These are phyloP conservation scores for Castanea mollissima DNA, from an alignment of 306 rosid species.

Conservation along the genomic window DNA sequence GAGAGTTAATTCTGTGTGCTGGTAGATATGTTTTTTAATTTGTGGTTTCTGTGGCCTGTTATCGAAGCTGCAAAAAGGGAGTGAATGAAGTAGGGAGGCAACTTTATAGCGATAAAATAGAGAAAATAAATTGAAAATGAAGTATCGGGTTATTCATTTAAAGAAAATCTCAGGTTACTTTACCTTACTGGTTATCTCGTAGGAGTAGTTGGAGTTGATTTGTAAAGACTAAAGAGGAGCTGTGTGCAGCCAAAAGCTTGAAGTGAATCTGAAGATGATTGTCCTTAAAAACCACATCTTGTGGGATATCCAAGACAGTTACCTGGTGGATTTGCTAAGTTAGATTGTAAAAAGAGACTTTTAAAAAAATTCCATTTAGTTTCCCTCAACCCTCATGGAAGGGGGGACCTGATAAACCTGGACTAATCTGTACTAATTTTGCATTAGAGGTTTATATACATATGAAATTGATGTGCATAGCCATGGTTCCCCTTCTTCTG, in stretches of 20 bases:
- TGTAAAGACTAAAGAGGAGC: conserved; percentile 1
- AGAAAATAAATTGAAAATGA: background rate
- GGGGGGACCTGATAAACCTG: background rate
- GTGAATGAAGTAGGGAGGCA: background rate
- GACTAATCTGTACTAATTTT: background rate
- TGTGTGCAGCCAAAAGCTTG: background rate
- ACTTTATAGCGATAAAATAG: background rate
- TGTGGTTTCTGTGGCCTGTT: conserved; percentile 8
- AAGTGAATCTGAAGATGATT: conserved; percentile 7
- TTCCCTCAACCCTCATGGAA: background rate
- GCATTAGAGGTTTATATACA: background rate
- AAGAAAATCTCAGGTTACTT: background rate
- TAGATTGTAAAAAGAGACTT: background rate
- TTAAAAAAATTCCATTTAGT: background rate
- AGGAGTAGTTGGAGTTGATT: conserved; percentile 6
- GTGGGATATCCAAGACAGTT: background rate
- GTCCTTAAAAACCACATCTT: background rate
- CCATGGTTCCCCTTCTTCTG: background rate
- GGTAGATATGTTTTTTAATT: conserved; percentile 35
- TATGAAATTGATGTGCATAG: background rate
- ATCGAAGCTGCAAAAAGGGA: conserved; percentile 15
- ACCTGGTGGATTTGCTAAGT: background rate
- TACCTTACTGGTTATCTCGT: background rate
- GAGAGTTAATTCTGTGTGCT: conserved; percentile 45
- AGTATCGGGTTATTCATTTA: background rate